phyloP scores from a whole-genome alignment of 164 flowering plant genomes.

The Stephania japonica region DNA sequence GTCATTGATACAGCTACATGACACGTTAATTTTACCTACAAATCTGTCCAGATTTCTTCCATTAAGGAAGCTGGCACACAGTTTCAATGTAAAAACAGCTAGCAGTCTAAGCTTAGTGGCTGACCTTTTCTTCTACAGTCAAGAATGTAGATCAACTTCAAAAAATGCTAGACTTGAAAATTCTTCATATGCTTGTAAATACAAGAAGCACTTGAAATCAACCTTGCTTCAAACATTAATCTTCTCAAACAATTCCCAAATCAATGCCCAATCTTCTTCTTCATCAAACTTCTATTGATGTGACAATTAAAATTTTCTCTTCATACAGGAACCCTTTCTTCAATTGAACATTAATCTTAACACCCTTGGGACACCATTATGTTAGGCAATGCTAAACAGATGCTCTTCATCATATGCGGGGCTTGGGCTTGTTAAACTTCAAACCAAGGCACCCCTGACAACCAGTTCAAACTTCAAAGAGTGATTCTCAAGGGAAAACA shows the following conservation, averaged over 20 bases:
- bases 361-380: conserved; percentile 46
- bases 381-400: conserved; percentile 49
- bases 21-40: conserved; percentile 22
- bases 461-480: conserved; percentile 71
- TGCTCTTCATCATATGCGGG: conserved; percentile 57
- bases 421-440: conserved; percentile 86
- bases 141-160: conserved; percentile 59
- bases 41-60: conserved; percentile 22
- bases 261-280: conserved; percentile 57
- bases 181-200: conserved; percentile 63
- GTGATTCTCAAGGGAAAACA: conserved; percentile 37
- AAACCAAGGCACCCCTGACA: conserved; percentile 77
- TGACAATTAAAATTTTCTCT: conserved; percentile 29
- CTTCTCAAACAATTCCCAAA: conserved; percentile 41
- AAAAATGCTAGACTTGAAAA: conserved; percentile 69
- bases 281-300: conserved; percentile 57
- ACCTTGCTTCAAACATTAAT: conserved; percentile 40
- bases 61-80: conserved; percentile 8
- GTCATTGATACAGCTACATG: conserved; percentile 8
- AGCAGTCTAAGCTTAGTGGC: conserved; percentile 48
- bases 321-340: conserved; percentile 41
- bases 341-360: conserved; percentile 46
- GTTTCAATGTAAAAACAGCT: conserved; percentile 38
- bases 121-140: conserved; percentile 66
- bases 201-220: conserved; percentile 56